These are phyloP conservation scores for Dalbergia cochinchinensis DNA, from an alignment of 306 rosid species.

Conservation along the genomic window DNA sequence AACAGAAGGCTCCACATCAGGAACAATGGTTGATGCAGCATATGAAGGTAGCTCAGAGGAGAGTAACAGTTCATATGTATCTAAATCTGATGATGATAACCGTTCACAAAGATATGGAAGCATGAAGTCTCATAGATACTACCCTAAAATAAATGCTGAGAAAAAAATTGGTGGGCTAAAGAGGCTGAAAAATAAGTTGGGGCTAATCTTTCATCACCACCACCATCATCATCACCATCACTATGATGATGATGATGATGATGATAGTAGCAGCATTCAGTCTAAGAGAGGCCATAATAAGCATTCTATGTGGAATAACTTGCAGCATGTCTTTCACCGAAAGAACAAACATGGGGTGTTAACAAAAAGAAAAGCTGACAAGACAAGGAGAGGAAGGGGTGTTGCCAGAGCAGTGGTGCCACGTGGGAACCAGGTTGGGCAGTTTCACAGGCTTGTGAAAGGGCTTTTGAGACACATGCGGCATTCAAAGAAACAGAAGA, in stretches of 20 bases:
- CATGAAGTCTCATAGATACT: conserved; percentile 42
- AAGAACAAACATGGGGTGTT: conserved; percentile 34
- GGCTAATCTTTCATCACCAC: conserved; percentile 81
- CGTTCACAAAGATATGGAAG: conserved; percentile 45
- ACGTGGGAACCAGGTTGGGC: conserved; percentile 52
- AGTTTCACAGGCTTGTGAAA: conserved; percentile 65
- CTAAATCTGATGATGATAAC: conserved; percentile 21
- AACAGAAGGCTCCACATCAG: conserved; percentile 16
- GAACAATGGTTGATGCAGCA: conserved; percentile 33
- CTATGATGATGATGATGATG: conserved; percentile 42
- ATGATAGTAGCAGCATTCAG: background rate
- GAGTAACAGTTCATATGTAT: conserved; percentile 37
- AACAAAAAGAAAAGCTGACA: conserved; percentile 29
- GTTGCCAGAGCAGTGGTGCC: conserved; percentile 36
- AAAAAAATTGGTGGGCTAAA: conserved; percentile 57
- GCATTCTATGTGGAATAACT: conserved; percentile 58
- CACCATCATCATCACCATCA: conserved; percentile 80
- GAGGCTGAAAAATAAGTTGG: conserved; percentile 70
- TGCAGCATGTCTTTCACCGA: conserved; percentile 52
- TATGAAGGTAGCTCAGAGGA: conserved; percentile 48
- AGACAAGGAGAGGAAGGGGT: conserved; percentile 31
- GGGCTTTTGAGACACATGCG: conserved; percentile 62
- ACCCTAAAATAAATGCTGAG: conserved; percentile 30
- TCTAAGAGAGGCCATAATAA: conserved; percentile 16
- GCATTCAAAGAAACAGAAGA: conserved; percentile 53